Evolutionary conservation across 208 protist species (phyloP), one percentile per base, ranked within the genome.

Genomic region (Acanthamoeba lenticulata): DNA sequence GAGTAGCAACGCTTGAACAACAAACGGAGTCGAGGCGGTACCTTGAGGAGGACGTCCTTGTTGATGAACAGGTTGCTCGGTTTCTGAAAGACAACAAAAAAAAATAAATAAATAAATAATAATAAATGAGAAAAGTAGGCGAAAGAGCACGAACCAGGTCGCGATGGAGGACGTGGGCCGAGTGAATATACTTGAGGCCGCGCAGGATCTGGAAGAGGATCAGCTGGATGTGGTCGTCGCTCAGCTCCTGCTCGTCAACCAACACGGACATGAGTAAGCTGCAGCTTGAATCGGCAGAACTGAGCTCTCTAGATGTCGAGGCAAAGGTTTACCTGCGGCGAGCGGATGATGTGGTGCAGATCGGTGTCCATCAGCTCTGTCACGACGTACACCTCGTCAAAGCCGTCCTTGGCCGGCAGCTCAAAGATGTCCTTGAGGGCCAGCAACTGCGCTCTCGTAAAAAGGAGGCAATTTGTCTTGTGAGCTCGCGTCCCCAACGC

Each of bases 131-230:
- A 89, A 89, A n/a, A 45, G 19, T 0, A 60, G 29, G 90, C 40
- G 1, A 91, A 19, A 21, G 72, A 60, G 42, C 4, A 94, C 40
- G 27, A 52, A 96, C 94, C 45, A 99, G 95, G 93, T 99, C 99
- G 6, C 99, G 96, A 94, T 99, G 99, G 94, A 99, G 97, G 65
- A 99, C 98, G 90, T 99, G 98, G 21, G 99, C 99, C 19, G 98
- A 98, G 95, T 99, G 99, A 40, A 99, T 97, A 92, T 99, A 99
- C 96, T 99, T 98, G 27, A 99, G 94, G 2, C 98, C 95, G 44
- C 95, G 77, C 83, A 99, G 98, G 7, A 99, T 98, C 95, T 99
- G 99, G 95, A 99, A 99, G 89, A 99, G 97, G 95, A 99, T 99
- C 95, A 99, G 99, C 95, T 99, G 98, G 45, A 98, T 96, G 95